These are phyloP conservation scores for Globisporangium nagaii DNA, from an alignment of 352 stramenopile species.

Conservation along the genomic window DNA sequence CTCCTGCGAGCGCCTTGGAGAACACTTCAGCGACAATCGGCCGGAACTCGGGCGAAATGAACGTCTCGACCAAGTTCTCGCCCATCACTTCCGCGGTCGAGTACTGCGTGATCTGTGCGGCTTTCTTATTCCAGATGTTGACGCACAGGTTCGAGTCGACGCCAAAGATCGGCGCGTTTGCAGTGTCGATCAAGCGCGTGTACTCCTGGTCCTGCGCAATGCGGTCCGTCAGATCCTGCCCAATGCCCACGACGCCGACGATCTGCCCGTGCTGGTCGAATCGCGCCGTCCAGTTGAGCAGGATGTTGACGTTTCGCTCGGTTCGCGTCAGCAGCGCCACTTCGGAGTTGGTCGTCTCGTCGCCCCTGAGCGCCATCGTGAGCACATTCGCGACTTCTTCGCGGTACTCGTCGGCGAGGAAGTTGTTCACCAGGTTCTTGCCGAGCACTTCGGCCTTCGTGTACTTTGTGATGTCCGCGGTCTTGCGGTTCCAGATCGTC, in stretches of 20 bases:
- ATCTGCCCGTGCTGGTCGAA: conserved; percentile 71
- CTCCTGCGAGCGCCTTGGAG: conserved; percentile 55
- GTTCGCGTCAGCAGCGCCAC: conserved; percentile 69
- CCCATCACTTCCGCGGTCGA: conserved; percentile 72
- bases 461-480: conserved; percentile 44
- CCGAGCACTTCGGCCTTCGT: conserved; percentile 36
- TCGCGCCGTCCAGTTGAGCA: conserved; percentile 63
- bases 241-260: conserved; percentile 83
- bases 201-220: conserved; percentile 88
- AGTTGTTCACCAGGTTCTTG: conserved; percentile 45
- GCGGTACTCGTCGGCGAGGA: conserved; percentile 52
- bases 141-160: conserved; percentile 85
- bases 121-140: conserved; percentile 92
- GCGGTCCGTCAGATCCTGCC: conserved; percentile 81
- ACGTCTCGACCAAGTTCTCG: conserved; percentile 79
- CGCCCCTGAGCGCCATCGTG: conserved; percentile 47
- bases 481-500: conserved; percentile 57
- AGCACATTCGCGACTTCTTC: conserved; percentile 43
- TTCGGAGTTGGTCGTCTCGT: conserved; percentile 84
- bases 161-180: conserved; percentile 89
- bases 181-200: conserved; percentile 86
- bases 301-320: conserved; percentile 52
- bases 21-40: conserved; percentile 68
- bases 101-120: conserved; percentile 84
- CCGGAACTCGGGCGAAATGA: conserved; percentile 74